phyloP scores from a whole-genome alignment of 2,329 filamentous ascomycete species.

The Colletotrichum sidae region DNA sequence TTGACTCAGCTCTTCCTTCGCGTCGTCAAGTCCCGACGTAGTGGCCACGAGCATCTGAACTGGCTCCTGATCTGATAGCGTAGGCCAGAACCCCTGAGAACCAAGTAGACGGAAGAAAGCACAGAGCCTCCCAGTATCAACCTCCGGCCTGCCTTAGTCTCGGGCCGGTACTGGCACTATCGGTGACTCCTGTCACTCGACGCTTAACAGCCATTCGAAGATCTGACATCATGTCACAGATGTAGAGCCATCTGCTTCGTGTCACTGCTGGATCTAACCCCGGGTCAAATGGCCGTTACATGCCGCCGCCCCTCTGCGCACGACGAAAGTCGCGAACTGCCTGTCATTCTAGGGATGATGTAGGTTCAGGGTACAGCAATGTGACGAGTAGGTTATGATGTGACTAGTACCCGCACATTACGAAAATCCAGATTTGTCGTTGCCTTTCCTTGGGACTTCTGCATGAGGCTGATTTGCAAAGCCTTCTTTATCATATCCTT shows the following conservation, averaged over 20 bases:
- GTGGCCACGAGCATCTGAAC: background rate
- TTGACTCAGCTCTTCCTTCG: background rate
- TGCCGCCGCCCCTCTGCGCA: background rate
- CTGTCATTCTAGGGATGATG: too few relatives aligned
- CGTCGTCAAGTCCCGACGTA: conserved; percentile 7
- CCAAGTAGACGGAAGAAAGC: background rate
- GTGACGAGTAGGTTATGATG: too few relatives aligned
- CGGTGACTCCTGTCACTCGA: conserved; percentile 33
- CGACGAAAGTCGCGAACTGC: too few relatives aligned
- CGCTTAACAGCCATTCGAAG: conserved; percentile 23
- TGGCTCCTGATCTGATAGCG: conserved; percentile 13
- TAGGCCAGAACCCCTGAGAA: conserved; percentile 17
- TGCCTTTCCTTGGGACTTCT: too few relatives aligned
- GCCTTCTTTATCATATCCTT: too few relatives aligned
- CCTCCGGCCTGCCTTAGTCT: background rate
- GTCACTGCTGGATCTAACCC: background rate
- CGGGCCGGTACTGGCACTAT: background rate
- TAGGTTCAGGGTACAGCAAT: too few relatives aligned
- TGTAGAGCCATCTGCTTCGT: too few relatives aligned
- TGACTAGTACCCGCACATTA: too few relatives aligned
- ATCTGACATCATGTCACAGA: background rate
- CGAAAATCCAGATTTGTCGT: too few relatives aligned
- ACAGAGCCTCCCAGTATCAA: conserved; percentile 21
- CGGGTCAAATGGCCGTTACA: background rate
- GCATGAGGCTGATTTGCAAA: too few relatives aligned